Evolutionary conservation across 495 filamentous ascomycete species (phyloP), one percentile per base, ranked within the genome.

Genomic region (Neurospora sp.): DNA sequence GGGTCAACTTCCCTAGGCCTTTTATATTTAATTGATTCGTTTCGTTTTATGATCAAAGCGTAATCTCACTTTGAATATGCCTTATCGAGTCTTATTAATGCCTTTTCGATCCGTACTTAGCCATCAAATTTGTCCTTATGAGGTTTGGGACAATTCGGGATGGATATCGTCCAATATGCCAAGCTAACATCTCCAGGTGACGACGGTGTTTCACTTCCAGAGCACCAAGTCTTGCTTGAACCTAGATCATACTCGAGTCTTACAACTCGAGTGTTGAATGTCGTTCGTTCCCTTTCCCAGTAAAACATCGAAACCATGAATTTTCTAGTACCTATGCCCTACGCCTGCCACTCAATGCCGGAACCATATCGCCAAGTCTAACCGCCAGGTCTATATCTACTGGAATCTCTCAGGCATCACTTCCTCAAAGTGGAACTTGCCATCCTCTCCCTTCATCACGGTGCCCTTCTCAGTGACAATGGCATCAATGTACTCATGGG

Each of bases 401-500:
- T 65, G 53, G 53, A 65, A 89, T 68, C 83, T 77, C 78, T 88
- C 85, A 0, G 85, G 84, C 80, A 87, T 81, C 72, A 89, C 73
- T 22, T 74, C 42, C 72, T 81, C 82, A 74, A 97, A 89, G 76
- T 93, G 82, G 83, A 97, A 98, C 35, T 77, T 81, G n/a, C 91
- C 94, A 71, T 91, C 86, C n/a, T 79, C 74, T 37, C 85, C 87
- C 82, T 93, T 96, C 77, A 94, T 90, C 10, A 93, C 89, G 18
- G 96, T 92, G 4, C 96, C 95, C 72, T 91, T 88, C 82, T 99
- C 96, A 0, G 96, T 98, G 70, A 98, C 91, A 75, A 99, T 92
- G 8, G 91, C 94, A 83, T 98, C 96, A 73, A 99, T 97, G 38
- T 98, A 83, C 61, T 86, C 85, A 39, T 90, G 84, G 0, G 96